Base-by-base conservation (phyloP, 352 stramenopile genomes). In the Globisporangium emineosum region DNA sequence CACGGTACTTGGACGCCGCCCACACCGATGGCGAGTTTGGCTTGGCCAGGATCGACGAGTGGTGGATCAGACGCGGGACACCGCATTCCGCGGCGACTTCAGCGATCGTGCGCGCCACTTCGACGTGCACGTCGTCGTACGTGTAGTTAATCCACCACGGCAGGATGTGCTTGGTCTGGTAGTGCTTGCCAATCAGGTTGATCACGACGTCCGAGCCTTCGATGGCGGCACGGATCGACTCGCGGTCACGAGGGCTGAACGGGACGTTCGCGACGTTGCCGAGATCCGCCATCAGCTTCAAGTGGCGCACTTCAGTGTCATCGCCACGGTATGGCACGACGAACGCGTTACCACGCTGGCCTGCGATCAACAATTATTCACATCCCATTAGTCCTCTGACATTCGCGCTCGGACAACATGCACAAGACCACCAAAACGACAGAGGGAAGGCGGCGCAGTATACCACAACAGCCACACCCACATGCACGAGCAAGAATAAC, bases 141-240 rank as follows among this genome's bases (percentile, higher is more conserved):
- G 85, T 92, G 75, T 96, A 99, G 79, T 98, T 93, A 87, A 96
- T 97, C 84, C 88, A 95, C 86, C 84, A 95, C 25, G 90, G 89
- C 43, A 98, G 73, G 3, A 98, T 75, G 73, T 98, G 88, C 79
- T 97, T 97, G 35, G 96, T 98, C 77, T 99, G 94, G 75, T 99
- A 99, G 77, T 98, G 84, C 71, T 99, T 99, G 53, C 97, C 97
- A 57, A 99, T 89, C 12, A 99, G 66, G 77, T 99, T 99, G 70
- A 99, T 94, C 37, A 99, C 97, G 65, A 98, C 80, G 67, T 99
- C 96, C 35, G 89, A 93, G 76, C 96, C 91, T 30, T 88, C 72
- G 43, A 99, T 93, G 1, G 94, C 85, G 42, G 97, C 78, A 43
- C 83, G 77, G 56, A 99, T 98, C 53, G 89, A 97, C 57, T 98